Evolutionary conservation across 768 basidiomycete species (phyloP), one percentile per base, ranked within the genome.

Genomic region (Calocybe gangraenosa): DNA sequence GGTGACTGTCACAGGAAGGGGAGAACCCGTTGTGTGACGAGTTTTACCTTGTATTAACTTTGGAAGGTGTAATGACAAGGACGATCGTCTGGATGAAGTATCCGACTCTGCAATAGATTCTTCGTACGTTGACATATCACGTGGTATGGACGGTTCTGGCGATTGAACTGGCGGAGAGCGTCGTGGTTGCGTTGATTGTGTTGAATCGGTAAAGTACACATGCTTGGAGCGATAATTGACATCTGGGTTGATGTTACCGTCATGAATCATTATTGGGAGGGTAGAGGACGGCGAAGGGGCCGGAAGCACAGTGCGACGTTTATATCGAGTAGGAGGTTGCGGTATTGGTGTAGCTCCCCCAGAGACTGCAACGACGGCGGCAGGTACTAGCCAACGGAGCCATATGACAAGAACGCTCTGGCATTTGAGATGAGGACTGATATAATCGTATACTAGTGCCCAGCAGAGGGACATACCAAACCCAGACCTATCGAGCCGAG

Each of bases 331-430:
- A n/a, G 18, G 38, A 33, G 31, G 19, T 17, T 28, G 21, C 17
- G 15, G 37, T 47, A 31, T 42, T 49, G 18, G 21, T 11, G 21
- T 18, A n/a, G n/a, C 35, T n/a, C 25, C 38, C 18, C 35, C 13
- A 19, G 47, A 36, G 18, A 38, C 38, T 20, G 37, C 40, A 9
- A 42, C 18, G 15, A 15, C 22, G 25, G 52, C 30, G 13, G 56
- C 43, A 35, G 68, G 69, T 23, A 68, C 38, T 34, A 70, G 48
- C 72, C 72, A 74, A 14, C 62, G 59, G 25, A 73, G 42, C 64
- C 70, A 72, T 41, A 74, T 67, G 35, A 67, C 70, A 20, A 73
- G 54, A 30, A 74, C 53, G 54, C 73, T 74, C 73, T 74, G 36
- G 18, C 42, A 40, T 37, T 21, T 38, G 38, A 51, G n/a, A 49